phyloP scores from a whole-genome alignment of 108 stramenopile genomes.

The Nannochloropsis oceanica region DNA sequence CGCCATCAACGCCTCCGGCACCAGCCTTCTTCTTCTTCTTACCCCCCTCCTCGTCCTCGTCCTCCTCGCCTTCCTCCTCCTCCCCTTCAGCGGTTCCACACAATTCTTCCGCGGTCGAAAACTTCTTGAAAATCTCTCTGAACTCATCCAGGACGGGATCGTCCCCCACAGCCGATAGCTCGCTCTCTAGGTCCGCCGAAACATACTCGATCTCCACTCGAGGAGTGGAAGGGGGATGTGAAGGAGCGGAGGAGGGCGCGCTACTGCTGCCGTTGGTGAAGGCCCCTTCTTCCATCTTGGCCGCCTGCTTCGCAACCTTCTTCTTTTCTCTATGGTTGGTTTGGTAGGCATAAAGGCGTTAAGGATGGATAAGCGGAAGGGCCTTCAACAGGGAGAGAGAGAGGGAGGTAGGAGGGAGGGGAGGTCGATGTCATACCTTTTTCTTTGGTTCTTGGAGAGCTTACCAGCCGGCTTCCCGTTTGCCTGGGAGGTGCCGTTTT shows the following conservation, averaged over 20 bases:
- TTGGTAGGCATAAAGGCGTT: not conserved
- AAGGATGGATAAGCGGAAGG: not conserved
- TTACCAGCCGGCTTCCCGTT: not conserved
- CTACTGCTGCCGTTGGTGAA: not conserved
- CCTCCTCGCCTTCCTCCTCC: slow-evolving; percentile 39
- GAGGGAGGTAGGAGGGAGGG: not conserved
- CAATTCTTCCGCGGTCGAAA: not conserved
- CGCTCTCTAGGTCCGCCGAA: not conserved
- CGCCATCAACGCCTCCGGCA: slow-evolving; percentile 27
- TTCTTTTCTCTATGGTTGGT: not conserved
- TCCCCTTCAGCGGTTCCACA: slow-evolving; percentile 2
- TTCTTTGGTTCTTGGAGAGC: not conserved
- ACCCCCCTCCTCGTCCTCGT: slow-evolving; percentile 4
- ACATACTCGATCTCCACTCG: not conserved
- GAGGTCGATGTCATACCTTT: not conserved
- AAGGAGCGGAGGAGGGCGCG: not conserved
- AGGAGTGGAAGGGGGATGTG: not conserved
- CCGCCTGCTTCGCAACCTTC: not conserved
- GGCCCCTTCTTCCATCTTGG: not conserved
- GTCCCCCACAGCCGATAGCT: not conserved
- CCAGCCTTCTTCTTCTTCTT: slow-evolving; percentile 25
- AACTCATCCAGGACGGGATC: not conserved
- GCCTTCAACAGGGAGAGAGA: not conserved
- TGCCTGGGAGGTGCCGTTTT: not conserved
- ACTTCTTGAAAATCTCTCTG: not conserved